These are phyloP conservation scores for Leptodontidium sp. DNA, from an alignment of 2,329 filamentous ascomycete species.

Conservation along the genomic window DNA sequence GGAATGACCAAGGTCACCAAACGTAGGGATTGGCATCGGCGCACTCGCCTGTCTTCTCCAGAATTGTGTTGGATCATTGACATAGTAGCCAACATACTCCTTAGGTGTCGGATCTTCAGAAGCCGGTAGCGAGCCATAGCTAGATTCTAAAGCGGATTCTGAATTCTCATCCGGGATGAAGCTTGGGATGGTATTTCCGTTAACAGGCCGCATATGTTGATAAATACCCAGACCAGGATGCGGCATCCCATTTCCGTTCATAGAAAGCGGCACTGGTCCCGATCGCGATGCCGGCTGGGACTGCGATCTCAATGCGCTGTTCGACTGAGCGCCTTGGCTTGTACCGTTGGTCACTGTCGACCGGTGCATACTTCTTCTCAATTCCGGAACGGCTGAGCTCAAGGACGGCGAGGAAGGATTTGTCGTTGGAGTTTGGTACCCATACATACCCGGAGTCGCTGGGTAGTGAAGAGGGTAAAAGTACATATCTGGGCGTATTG, in stretches of 20 bases:
- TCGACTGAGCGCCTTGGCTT: slow-evolving; percentile 53
- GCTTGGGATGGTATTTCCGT: slow-evolving; percentile 61
- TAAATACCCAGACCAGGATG: slow-evolving; percentile 48
- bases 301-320: slow-evolving; percentile 68
- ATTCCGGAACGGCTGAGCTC: slow-evolving; percentile 56
- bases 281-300: slow-evolving; percentile 67
- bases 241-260: slow-evolving; percentile 49
- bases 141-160: slow-evolving; percentile 35
- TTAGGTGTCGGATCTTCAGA: slow-evolving; percentile 43
- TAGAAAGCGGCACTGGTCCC: slow-evolving; percentile 47
- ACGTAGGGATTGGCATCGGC: slow-evolving; percentile 44
- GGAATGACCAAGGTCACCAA: slow-evolving; percentile 43
- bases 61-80: slow-evolving; percentile 40
- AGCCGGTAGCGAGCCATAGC: slow-evolving; percentile 33
- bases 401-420: slow-evolving; percentile 66
- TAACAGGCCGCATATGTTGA: slow-evolving; percentile 47
- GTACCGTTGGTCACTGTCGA: slow-evolving; percentile 59
- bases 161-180: slow-evolving; percentile 62
- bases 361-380: slow-evolving; percentile 64
- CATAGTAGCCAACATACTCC: slow-evolving; percentile 48
- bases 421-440: slow-evolving; percentile 58
- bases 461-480: slow-evolving; percentile 56
- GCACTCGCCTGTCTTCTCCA: slow-evolving; percentile 36
- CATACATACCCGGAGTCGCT: slow-evolving; percentile 53
- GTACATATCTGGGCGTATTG: slow-evolving; percentile 64